Evolutionary conservation across 163 green algal genomes (phyloP).

Genomic region (Coccomyxa subellipsoidea): DNA sequence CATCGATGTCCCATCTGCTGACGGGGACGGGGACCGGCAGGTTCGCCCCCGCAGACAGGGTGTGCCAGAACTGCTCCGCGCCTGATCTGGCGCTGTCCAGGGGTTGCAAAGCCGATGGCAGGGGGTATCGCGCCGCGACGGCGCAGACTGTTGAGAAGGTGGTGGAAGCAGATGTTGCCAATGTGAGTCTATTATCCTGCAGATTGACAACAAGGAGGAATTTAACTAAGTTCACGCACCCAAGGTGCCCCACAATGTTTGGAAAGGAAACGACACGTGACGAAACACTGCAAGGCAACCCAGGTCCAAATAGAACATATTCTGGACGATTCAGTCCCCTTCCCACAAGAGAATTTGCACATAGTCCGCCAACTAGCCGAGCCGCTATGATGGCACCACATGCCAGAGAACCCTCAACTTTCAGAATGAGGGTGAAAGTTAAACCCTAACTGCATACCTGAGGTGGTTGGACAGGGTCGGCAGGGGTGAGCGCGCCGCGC

Average conservation of each 20-base stretch:
- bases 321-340: too few species aligned
- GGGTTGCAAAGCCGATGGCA: background rate
- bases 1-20: slow-evolving; percentile 45
- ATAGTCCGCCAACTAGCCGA: too few species aligned
- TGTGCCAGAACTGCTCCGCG: slow-evolving; percentile 24
- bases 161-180: background rate
- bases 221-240: too few species aligned
- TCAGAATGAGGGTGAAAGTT: too few species aligned
- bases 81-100: background rate
- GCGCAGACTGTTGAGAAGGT: background rate
- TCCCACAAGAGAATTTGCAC: too few species aligned
- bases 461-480: background rate
- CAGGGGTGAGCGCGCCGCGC: background rate
- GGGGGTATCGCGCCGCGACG: background rate
- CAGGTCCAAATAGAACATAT: too few species aligned
- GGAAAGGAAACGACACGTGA: too few species aligned
- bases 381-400: too few species aligned
- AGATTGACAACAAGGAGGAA: background rate
- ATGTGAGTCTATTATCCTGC: background rate
- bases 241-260: too few species aligned
- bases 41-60: background rate
- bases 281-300: too few species aligned
- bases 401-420: too few species aligned
- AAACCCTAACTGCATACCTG: too few species aligned
- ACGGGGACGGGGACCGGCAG: slow-evolving; percentile 27